A percentile compares a stretch with the other conserved stretches of the same genome.
Evolutionary conservation across 352 stramenopile genomes (phyloP).

Genomic region (Plasmopara viticola): DNA sequence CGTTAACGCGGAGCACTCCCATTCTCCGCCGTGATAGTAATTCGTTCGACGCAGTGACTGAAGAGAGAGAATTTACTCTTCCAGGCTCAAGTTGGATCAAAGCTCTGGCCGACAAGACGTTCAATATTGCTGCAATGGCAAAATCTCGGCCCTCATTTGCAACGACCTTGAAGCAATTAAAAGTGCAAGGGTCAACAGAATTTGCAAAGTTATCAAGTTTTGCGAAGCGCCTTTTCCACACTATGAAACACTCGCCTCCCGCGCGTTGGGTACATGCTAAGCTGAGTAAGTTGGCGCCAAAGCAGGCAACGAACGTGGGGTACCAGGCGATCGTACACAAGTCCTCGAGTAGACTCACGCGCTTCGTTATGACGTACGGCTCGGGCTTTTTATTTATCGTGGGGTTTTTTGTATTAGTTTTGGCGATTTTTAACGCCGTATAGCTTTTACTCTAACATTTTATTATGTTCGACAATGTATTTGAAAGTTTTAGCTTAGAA

Average conservation of each 20-base stretch:
- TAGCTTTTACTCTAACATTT: not conserved
- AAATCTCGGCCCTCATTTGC: not conserved
- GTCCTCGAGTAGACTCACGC: not conserved
- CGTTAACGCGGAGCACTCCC: not conserved
- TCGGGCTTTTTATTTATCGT: not conserved
- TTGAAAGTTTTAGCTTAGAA: not conserved
- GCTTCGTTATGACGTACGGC: not conserved
- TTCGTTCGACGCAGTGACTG: not conserved
- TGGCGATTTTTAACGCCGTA: not conserved
- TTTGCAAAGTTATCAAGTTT: not conserved
- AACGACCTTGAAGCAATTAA: not conserved
- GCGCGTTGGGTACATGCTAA: not conserved
- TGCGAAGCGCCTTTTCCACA: not conserved
- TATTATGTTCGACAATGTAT: too few relatives aligned
- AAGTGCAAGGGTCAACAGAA: not conserved
- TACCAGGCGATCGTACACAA: not conserved
- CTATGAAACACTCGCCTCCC: not conserved
- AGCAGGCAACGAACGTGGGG: not conserved
- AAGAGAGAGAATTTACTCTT: not conserved
- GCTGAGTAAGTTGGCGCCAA: not conserved
- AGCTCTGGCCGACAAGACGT: not conserved
- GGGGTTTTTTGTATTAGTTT: not conserved
- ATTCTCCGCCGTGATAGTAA: not conserved
- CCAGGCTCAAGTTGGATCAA: not conserved
- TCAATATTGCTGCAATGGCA: not conserved